phyloP scores from a whole-genome alignment of 257 asterid species.

The Schizonepeta tenuifolia region DNA sequence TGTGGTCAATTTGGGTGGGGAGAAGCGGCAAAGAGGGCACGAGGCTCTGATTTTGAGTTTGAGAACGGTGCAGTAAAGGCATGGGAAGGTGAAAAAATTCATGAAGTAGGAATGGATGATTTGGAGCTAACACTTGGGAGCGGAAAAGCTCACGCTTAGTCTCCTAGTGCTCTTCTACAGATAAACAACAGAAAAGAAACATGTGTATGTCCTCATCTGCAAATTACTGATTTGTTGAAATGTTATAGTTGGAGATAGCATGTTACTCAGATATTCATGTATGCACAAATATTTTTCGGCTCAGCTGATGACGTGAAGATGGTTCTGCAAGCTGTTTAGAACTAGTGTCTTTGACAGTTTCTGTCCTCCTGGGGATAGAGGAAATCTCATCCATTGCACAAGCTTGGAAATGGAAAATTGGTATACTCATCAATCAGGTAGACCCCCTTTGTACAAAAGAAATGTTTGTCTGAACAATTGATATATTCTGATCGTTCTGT shows the following conservation, averaged over 20 bases:
- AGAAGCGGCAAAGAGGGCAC: slow-evolving; percentile 53
- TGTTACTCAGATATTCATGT: slow-evolving; percentile 5
- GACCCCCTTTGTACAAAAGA: slow-evolving; percentile 1
- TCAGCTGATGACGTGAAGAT: not conserved
- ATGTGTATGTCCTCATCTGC: slow-evolving; percentile 21
- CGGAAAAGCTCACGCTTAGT: slow-evolving; percentile 45
- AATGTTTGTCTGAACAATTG: slow-evolving; percentile 1
- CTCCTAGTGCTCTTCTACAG: not conserved
- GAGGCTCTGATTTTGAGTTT: slow-evolving; percentile 77
- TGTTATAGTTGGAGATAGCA: not conserved
- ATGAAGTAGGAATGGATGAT: slow-evolving; percentile 69
- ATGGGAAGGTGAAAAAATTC: slow-evolving; percentile 81
- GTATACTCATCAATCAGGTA: slow-evolving; percentile 24
- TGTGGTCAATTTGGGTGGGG: slow-evolving; percentile 55
- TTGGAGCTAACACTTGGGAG: slow-evolving; percentile 81
- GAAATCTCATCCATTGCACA: not conserved
- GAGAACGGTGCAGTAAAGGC: slow-evolving; percentile 65
- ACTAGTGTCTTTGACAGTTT: not conserved
- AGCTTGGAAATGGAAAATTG: not conserved
- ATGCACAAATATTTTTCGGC: not conserved
- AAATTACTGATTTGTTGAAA: slow-evolving; percentile 16
- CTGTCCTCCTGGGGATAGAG: too few species aligned
- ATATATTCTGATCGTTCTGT: not conserved
- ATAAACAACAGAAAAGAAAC: slow-evolving; percentile 13
- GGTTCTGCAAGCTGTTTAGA: slow-evolving; percentile 1